These are phyloP conservation scores for Gymnopilus junonius DNA, from an alignment of 768 basidiomycete species.

Conservation along the genomic window DNA sequence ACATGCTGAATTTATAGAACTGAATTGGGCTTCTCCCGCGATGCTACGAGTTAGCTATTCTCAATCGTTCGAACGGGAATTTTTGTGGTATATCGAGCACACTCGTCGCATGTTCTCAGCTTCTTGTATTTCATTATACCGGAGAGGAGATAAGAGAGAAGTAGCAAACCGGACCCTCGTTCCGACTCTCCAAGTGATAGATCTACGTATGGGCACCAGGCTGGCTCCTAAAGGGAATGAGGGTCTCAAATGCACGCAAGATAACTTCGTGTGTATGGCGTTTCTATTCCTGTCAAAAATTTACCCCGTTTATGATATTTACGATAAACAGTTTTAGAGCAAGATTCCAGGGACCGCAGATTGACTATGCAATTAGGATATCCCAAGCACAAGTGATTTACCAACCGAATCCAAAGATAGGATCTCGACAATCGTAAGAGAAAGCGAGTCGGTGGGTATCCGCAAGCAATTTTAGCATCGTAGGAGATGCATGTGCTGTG, in stretches of 20 bases:
- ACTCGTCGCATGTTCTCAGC: background rate
- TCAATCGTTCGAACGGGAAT: background rate
- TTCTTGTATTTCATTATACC: conserved; percentile 2
- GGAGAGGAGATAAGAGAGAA: conserved; percentile 8
- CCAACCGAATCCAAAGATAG: too few species aligned
- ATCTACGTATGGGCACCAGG: background rate
- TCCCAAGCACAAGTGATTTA: background rate
- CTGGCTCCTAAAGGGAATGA: background rate
- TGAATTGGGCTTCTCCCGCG: conserved; percentile 3
- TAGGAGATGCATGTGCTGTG: background rate
- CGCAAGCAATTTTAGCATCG: too few species aligned
- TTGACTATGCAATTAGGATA: background rate
- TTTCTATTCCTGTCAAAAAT: background rate
- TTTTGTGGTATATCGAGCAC: background rate
- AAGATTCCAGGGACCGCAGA: background rate
- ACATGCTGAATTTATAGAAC: background rate
- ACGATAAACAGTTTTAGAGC: background rate
- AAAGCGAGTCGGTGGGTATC: too few species aligned
- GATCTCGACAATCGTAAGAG: too few species aligned
- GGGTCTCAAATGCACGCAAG: background rate
- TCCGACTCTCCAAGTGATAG: conserved; percentile 5
- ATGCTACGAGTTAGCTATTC: background rate
- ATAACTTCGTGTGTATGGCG: background rate
- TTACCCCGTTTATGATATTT: too few species aligned
- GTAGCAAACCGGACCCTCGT: conserved; percentile 3